phyloP scores from a whole-genome alignment of 345 rosid genomes.

The Ceriops tagal region DNA sequence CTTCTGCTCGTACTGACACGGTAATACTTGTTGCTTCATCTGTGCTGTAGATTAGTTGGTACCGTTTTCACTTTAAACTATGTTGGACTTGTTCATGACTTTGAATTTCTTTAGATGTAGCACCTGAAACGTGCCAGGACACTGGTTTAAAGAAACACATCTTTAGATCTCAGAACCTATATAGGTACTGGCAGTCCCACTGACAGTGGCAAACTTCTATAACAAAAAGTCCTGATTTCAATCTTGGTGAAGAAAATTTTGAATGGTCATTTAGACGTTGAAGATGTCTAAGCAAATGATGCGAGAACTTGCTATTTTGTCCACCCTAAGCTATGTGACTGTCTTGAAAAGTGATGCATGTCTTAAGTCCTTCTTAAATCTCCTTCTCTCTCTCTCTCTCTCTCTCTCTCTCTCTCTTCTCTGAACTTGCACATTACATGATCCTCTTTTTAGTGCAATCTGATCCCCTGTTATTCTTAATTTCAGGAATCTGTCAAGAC shows the following conservation, averaged over 20 bases:
- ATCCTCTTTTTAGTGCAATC: neutral
- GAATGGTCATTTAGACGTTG: neutral
- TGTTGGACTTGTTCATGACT: neutral
- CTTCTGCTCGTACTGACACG: too few species aligned
- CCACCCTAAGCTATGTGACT: neutral
- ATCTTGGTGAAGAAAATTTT: conserved; percentile 1
- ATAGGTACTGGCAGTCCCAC: neutral
- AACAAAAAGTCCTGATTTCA: neutral
- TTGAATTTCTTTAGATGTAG: neutral
- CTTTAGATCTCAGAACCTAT: neutral
- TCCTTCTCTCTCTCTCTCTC: neutral
- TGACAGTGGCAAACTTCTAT: neutral
- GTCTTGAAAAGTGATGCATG: neutral
- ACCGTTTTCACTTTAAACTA: too few species aligned
- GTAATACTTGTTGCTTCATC: too few species aligned
- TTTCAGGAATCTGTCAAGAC: conserved; percentile 79
- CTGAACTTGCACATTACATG: neutral
- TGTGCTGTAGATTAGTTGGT: too few species aligned
- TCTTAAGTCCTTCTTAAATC: too few species aligned
- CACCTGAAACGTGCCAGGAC: neutral
- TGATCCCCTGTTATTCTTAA: neutral
- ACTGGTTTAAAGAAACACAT: neutral
- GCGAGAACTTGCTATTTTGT: neutral
- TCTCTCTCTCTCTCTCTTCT: conserved; percentile 5
- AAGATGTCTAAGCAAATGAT: neutral